phyloP scores from a whole-genome alignment of 768 basidiomycete species.

The Lentinula detonsa region DNA sequence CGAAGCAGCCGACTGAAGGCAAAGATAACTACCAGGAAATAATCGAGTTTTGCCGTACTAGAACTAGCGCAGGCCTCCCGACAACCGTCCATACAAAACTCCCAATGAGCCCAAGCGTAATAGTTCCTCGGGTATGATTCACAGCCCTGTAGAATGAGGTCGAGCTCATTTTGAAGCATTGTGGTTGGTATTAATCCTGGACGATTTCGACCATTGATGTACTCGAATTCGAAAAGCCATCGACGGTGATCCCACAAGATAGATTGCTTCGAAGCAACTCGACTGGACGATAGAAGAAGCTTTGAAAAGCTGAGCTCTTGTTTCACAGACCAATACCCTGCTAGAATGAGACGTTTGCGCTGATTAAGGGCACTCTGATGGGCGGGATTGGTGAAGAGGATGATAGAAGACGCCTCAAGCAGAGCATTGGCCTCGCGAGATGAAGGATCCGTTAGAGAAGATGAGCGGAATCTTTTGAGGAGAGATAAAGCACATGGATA shows the following conservation, averaged over 20 bases:
- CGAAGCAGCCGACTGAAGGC: slow-evolving; percentile 30
- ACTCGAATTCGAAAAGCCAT: slow-evolving; percentile 48
- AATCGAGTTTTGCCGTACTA: slow-evolving; percentile 4
- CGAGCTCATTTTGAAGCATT: slow-evolving; percentile 41
- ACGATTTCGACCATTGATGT: background rate
- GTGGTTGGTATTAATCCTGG: slow-evolving; percentile 24
- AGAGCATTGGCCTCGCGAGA: slow-evolving; percentile 14
- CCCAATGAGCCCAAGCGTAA: slow-evolving; percentile 65
- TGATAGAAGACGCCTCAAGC: slow-evolving; percentile 33
- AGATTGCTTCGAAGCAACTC: slow-evolving; percentile 57
- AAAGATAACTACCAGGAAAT: slow-evolving; percentile 26
- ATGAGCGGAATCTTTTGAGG: slow-evolving; percentile 22
- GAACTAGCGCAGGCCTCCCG: slow-evolving; percentile 14
- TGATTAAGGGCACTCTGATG: slow-evolving; percentile 63
- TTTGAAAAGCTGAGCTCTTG: slow-evolving; percentile 43
- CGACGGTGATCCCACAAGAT: slow-evolving; percentile 67
- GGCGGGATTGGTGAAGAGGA: slow-evolving; percentile 64
- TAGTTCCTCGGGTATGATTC: slow-evolving; percentile 68
- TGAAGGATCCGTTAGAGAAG: background rate
- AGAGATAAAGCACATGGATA: slow-evolving; percentile 39
- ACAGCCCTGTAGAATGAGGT: slow-evolving; percentile 41
- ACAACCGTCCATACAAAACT: slow-evolving; percentile 35
- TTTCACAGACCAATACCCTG: slow-evolving; percentile 26
- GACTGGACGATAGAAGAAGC: slow-evolving; percentile 42
- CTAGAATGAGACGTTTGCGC: slow-evolving; percentile 47